phyloP scores from a whole-genome alignment of 768 basidiomycete genomes.

The Dacryopinax spathularia region DNA sequence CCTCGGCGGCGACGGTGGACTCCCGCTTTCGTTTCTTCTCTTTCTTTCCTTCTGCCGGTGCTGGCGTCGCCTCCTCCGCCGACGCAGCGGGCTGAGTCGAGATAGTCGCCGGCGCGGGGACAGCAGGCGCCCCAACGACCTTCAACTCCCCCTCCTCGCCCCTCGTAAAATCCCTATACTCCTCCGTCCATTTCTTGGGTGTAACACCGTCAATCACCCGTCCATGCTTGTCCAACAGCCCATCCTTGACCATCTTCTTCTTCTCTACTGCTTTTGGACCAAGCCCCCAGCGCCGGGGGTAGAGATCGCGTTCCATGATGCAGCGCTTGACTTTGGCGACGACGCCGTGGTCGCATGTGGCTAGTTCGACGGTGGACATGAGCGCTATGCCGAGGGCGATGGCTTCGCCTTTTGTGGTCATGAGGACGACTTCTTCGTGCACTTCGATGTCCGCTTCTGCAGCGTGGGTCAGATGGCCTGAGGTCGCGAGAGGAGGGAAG shows the following conservation, averaged over 20 bases:
- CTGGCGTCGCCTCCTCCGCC: constrained; percentile 16
- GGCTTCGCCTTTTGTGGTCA: constrained; percentile 98
- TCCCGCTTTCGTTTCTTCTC: constrained; percentile 75
- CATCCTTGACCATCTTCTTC: constrained; percentile 98
- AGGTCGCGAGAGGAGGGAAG: background rate
- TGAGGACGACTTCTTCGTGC: constrained; percentile 90
- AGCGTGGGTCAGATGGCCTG: background rate
- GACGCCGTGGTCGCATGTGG: constrained; percentile 95
- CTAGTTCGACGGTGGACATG: constrained; percentile 97
- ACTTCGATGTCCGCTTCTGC: constrained; percentile 73
- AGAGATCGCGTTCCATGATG: constrained; percentile 98
- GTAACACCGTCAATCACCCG: constrained; percentile 78
- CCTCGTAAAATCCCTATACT: constrained; percentile 86
- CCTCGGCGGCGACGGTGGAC: constrained; percentile 13
- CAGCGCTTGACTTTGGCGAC: constrained; percentile 98
- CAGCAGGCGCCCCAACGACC: constrained; percentile 24
- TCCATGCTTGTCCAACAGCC: constrained; percentile 89
- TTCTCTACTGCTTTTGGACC: constrained; percentile 95
- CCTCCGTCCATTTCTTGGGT: constrained; percentile 77
- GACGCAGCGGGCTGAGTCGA: constrained; percentile 16
- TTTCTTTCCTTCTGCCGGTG: constrained; percentile 34
- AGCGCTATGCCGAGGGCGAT: constrained; percentile 90
- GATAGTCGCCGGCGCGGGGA: constrained; percentile 15
- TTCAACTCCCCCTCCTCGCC: constrained; percentile 32
- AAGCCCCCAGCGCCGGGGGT: constrained; percentile 94